Conservation (phyloP, 169 alveolate species). For the Theileria parva region DNA sequence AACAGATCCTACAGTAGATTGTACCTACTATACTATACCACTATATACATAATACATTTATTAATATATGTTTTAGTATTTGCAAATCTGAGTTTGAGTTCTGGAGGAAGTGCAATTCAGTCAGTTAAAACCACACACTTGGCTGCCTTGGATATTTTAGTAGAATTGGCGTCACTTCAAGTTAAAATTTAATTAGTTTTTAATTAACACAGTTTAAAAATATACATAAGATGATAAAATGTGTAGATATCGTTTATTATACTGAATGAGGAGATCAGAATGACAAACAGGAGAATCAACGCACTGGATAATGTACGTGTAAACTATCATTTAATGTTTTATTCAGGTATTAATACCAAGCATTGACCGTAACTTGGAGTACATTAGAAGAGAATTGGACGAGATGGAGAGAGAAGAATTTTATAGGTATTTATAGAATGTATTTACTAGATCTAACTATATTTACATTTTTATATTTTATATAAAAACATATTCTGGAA, state of each 20-base stretch:
- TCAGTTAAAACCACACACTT: conserved; percentile 78
- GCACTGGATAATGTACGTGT: conserved; percentile 89
- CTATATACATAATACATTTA: not conserved
- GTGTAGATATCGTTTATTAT: conserved; percentile 87
- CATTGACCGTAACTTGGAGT: conserved; percentile 84
- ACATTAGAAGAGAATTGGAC: conserved; percentile 92
- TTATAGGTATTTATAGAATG: conserved; percentile 76
- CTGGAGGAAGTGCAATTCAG: conserved; percentile 84
- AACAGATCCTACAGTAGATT: conserved; percentile 86
- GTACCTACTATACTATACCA: not conserved
- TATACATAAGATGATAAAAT: not conserved
- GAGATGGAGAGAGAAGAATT: conserved; percentile 95
- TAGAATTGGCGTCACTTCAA: conserved; percentile 91
- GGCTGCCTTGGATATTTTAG: conserved; percentile 79
- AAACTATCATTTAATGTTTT: not conserved
- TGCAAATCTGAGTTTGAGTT: conserved; percentile 79
- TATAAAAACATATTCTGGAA: not conserved
- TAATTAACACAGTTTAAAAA: not conserved
- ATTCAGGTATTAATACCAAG: conserved; percentile 89
- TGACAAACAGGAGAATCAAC: conserved; percentile 94
- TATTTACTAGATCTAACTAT: not conserved
- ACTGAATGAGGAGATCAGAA: conserved; percentile 92
- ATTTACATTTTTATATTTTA: not conserved
- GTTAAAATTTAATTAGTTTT: conserved; percentile 63
- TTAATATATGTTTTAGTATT: conserved; percentile 13